phyloP scores from a whole-genome alignment of 257 asterid genomes.

The Fraxinus pennsylvanica region DNA sequence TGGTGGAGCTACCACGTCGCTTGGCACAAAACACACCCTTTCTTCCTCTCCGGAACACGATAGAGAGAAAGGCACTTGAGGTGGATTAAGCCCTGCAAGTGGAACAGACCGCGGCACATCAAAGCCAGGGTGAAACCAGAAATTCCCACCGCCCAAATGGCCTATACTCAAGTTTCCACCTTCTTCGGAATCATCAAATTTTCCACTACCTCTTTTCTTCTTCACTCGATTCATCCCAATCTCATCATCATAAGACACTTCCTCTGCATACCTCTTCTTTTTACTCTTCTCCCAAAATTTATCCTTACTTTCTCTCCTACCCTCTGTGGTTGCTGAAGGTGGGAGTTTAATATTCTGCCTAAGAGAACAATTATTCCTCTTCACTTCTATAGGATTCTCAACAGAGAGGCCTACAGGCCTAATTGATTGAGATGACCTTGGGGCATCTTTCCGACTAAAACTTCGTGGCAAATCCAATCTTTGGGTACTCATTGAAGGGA shows the following conservation, averaged over 20 bases:
- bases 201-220: constrained; percentile 60
- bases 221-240: constrained; percentile 47
- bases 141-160: constrained; percentile 47
- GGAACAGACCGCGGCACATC: constrained; percentile 36
- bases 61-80: constrained; percentile 56
- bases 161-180: constrained; percentile 47
- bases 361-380: constrained; percentile 44
- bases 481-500: constrained; percentile 94
- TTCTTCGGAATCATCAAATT: constrained; percentile 36
- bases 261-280: constrained; percentile 72
- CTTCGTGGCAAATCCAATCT: constrained; percentile 85
- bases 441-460: constrained; percentile 60
- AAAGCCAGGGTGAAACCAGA: constrained; percentile 67
- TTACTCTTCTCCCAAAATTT: constrained; percentile 56
- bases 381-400: constrained; percentile 52
- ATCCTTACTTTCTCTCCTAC: constrained; percentile 46
- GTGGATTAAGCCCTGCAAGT: constrained; percentile 30
- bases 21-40: constrained; percentile 51
- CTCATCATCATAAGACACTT: constrained; percentile 53
- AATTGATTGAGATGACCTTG: constrained; percentile 52
- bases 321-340: constrained; percentile 54
- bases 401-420: constrained; percentile 73
- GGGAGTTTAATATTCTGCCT: constrained; percentile 69
- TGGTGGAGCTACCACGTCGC: constrained; percentile 42
- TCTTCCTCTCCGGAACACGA: constrained; percentile 72